Base-by-base conservation (phyloP, 2,329 filamentous ascomycete species). In the Trichoderma polysporum region DNA sequence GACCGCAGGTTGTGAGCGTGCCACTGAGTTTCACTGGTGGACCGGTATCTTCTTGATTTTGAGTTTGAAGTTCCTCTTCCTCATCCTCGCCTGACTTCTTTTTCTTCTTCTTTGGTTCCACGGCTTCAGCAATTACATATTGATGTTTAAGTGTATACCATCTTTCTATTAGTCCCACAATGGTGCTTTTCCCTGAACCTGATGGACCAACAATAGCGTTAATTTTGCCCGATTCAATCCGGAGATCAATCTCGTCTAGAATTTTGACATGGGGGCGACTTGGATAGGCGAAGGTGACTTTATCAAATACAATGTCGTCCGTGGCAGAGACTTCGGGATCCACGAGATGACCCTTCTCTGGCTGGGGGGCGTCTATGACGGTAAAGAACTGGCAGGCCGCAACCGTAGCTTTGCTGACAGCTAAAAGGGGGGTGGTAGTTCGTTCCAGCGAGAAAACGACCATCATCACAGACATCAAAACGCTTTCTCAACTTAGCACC, bases 201-300 rank as follows among this genome's bases (percentile, higher is more conserved):
- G 88, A 91, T 0, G 89, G 86, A 0, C 91, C 91, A 22, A 93
- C 90, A 19, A 93, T 89, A 2, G 91, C 91, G 0, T 90, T 92
- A 2, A 89, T 84, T 72, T 91, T 90, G 22, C 89, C 88, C 8
- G 85, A 82, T 68, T 85, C 81, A 65, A 92, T 85, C 0, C 76
- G 79, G 9, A 91, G 77, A 71, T 84, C 82, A 2, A 92, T 75
- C 2, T 82, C 78, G 70, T 90, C 83, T 1, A 92, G 76, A 0
- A 92, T 86, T 71, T 86, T 87, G 68, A 89, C 84, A 67, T 88
- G 83, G 0, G 88, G 86, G 13, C 89, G 82, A 57, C 80, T 87
- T 0, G 91, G 91, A 72, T 94, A 94, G 2, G 90, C 86, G 72
- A 94, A 93, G n/a, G 83, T 85, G 12, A 94, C 85, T 49, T 87